Conservation (phyloP, 2,329 filamentous ascomycete species). For the Fusarium sp. region DNA sequence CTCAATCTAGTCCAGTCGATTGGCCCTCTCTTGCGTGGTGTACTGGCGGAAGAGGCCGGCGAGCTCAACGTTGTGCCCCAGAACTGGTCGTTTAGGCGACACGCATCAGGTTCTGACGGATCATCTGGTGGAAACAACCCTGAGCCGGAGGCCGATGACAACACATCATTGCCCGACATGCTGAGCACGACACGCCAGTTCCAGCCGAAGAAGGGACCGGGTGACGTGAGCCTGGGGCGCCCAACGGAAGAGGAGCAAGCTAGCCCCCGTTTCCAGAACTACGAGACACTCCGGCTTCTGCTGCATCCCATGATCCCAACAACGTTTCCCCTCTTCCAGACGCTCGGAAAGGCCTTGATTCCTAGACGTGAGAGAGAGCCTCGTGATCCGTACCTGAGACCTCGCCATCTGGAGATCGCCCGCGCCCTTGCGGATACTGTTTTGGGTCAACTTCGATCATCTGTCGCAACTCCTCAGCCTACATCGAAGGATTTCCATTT, state of each 20-base stretch:
- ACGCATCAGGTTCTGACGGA: slow-evolving; percentile 43
- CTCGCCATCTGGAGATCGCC: slow-evolving; percentile 67
- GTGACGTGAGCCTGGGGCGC: slow-evolving; percentile 38
- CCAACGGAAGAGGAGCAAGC: slow-evolving; percentile 58
- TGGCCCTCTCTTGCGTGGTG: slow-evolving; percentile 81
- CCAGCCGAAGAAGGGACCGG: slow-evolving; percentile 38
- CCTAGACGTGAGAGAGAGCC: slow-evolving; percentile 71
- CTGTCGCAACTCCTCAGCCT: slow-evolving; percentile 57
- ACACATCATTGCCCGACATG: slow-evolving; percentile 49
- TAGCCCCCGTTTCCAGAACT: slow-evolving; percentile 74
- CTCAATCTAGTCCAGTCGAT: slow-evolving; percentile 78
- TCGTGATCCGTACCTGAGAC: slow-evolving; percentile 70
- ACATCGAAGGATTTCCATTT: slow-evolving; percentile 79
- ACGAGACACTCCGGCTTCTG: slow-evolving; percentile 79
- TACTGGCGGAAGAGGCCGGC: slow-evolving; percentile 86
- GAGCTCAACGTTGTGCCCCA: slow-evolving; percentile 80
- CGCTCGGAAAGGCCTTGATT: slow-evolving; percentile 83
- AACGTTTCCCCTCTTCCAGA: slow-evolving; percentile 88
- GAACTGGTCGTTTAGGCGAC: slow-evolving; percentile 64
- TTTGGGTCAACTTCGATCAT: slow-evolving; percentile 72
- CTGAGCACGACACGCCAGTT: slow-evolving; percentile 45
- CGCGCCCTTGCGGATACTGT: slow-evolving; percentile 78
- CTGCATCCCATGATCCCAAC: slow-evolving; percentile 82
- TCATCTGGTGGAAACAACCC: slow-evolving; percentile 27
- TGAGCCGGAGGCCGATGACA: slow-evolving; percentile 46